Evolutionary conservation across 2,329 filamentous ascomycete species (phyloP).

Genomic region (Endoconidiophora laricicola): DNA sequence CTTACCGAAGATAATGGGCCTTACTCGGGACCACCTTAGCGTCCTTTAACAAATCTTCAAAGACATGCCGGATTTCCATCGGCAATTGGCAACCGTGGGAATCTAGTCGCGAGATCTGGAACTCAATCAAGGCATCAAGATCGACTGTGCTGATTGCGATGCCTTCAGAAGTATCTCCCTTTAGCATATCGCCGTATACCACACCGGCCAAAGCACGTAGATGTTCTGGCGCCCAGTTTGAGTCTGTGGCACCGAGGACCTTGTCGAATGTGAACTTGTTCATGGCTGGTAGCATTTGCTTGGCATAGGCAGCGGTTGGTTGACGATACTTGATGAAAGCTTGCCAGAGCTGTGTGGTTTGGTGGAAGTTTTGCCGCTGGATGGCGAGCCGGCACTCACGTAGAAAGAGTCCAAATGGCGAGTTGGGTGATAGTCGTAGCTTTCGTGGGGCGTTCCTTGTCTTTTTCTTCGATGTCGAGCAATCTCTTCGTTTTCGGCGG

Average conservation of each 20-base stretch:
- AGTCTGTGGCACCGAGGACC: constrained; percentile 33
- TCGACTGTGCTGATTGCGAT: constrained; percentile 57
- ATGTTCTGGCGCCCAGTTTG: constrained; percentile 31
- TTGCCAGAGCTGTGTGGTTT: constrained; percentile 64
- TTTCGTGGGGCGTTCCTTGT: constrained; percentile 24
- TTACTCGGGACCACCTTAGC: constrained; percentile 54
- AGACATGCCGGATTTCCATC: constrained; percentile 51
- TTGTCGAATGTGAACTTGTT: constrained; percentile 40
- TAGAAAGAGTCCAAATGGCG: constrained; percentile 68
- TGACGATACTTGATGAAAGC: constrained; percentile 67
- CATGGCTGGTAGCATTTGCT: constrained; percentile 44
- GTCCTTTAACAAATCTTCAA: constrained; percentile 51
- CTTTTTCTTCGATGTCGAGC: constrained; percentile 21
- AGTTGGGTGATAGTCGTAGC: constrained; percentile 52
- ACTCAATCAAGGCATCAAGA: constrained; percentile 65
- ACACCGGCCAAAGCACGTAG: constrained; percentile 30
- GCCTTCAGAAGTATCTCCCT: constrained; percentile 24
- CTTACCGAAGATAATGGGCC: constrained; percentile 55
- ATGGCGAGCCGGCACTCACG: constrained; percentile 66
- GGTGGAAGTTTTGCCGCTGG: constrained; percentile 60
- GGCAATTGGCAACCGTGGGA: constrained; percentile 71
- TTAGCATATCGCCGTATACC: constrained; percentile 36
- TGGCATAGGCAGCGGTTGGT: constrained; percentile 50
- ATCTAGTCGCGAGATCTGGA: constrained; percentile 78
- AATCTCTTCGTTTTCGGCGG: too few relatives aligned